Evolutionary conservation across 805 yeast species (phyloP).

Genomic region (Brettanomyces bruxellensis): DNA sequence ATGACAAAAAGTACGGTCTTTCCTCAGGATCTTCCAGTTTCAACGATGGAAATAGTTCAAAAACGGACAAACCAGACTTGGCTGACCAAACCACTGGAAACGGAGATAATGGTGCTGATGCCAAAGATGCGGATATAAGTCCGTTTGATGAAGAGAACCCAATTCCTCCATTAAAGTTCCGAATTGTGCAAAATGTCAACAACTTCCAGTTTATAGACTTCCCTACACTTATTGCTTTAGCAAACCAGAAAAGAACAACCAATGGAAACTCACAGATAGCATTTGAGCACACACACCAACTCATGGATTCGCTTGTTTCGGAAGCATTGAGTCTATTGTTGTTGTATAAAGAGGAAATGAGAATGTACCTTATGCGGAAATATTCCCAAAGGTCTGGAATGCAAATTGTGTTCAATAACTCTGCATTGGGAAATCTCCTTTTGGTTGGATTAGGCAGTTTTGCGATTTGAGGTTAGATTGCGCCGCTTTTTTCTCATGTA

Average conservation of each 20-base stretch:
- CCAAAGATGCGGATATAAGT: slow-evolving; percentile 3
- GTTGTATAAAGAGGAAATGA: slow-evolving; percentile 25
- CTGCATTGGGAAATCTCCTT: slow-evolving; percentile 27
- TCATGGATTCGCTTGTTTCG: slow-evolving; percentile 19
- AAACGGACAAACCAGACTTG: slow-evolving; percentile 8
- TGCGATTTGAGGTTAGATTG: slow-evolving; percentile 13
- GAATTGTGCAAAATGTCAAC: slow-evolving; percentile 36
- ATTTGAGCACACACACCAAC: slow-evolving; percentile 21
- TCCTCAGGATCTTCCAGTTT: slow-evolving; percentile 9
- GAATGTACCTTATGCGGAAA: slow-evolving; percentile 18
- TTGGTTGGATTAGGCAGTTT: slow-evolving; percentile 30
- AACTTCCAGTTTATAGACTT: slow-evolving; percentile 32
- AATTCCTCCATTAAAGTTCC: slow-evolving; percentile 29
- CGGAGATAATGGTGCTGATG: not conserved
- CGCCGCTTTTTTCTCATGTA: no score
- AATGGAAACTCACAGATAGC: slow-evolving; percentile 11
- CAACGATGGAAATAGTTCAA: no score
- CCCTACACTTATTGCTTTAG: slow-evolving; percentile 15
- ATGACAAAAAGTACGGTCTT: slow-evolving; percentile 31
- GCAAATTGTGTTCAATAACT: slow-evolving; percentile 31
- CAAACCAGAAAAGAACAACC: slow-evolving; percentile 2
- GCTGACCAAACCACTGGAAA: slow-evolving; percentile 2
- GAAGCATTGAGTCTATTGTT: slow-evolving; percentile 22
- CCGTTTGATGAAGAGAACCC: slow-evolving; percentile 10
- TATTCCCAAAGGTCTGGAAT: slow-evolving; percentile 24